These are phyloP conservation scores for Lepidium campestre DNA, from an alignment of 441 rosid species.

Conservation along the genomic window DNA sequence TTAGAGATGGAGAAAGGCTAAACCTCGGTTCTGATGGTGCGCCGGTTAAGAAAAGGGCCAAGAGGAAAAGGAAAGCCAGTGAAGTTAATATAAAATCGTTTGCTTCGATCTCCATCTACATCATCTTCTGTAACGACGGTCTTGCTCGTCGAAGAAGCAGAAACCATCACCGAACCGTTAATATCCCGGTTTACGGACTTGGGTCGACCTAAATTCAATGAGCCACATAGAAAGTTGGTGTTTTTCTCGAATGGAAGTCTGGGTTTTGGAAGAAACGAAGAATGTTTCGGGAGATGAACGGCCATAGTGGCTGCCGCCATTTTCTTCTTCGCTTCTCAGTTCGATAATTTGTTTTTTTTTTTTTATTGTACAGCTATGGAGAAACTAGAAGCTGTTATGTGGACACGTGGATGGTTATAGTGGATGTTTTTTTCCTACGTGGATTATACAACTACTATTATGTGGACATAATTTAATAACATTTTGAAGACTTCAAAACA, in stretches of 20 bases:
- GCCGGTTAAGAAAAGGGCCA: slow-evolving; percentile 90
- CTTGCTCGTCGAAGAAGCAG: slow-evolving; percentile 40
- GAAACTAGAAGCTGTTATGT: slow-evolving; percentile 4
- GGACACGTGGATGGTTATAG: slow-evolving; percentile 10
- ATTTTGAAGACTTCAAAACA: background rate
- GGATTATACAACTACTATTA: background rate
- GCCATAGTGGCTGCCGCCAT: slow-evolving; percentile 53
- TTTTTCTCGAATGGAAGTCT: slow-evolving; percentile 30
- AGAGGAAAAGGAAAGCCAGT: slow-evolving; percentile 98
- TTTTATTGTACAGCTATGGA: background rate
- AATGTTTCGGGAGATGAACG: slow-evolving; percentile 49
- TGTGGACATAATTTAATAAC: slow-evolving; percentile 5
- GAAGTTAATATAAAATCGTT: slow-evolving; percentile 75
- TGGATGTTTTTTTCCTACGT: slow-evolving; percentile 10
- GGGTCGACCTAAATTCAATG: slow-evolving; percentile 41
- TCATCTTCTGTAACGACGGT: slow-evolving; percentile 20
- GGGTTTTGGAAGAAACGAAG: slow-evolving; percentile 36
- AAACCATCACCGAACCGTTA: slow-evolving; percentile 36
- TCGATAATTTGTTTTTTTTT: background rate
- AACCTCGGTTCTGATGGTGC: slow-evolving; percentile 86
- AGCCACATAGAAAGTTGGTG: slow-evolving; percentile 40
- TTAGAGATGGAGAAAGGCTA: slow-evolving; percentile 7
- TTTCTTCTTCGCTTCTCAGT: slow-evolving; percentile 15
- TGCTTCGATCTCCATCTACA: slow-evolving; percentile 22
- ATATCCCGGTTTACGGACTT: slow-evolving; percentile 34